Base-by-base conservation (phyloP, 1,284 basidiomycete genomes). In the Albatrellus sp. region DNA sequence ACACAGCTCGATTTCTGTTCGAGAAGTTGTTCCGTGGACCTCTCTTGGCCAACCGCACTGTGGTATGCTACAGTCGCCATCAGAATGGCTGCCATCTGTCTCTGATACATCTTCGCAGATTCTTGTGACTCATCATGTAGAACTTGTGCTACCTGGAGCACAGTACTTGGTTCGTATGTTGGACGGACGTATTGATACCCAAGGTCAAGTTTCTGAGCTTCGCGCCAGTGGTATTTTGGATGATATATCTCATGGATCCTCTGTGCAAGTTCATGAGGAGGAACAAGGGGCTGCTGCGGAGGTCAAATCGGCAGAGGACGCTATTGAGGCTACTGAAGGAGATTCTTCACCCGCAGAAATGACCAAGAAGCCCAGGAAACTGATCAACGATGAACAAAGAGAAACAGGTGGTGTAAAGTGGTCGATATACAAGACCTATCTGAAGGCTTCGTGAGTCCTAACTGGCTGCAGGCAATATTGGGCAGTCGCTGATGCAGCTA, bases 391-490 rank as follows among this genome's bases (percentile, higher is more conserved):
- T 43, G 82, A 86, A 56, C 77, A 80, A 52, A 65, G 87, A 16
- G 78, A 83, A 36, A 68, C 71, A 1, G 87, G 87, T 2, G 73
- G 75, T 42, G 87, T 91, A 31, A 86, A 88, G 55, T 85, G 81
- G 80, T 57, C 61, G 2, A 80, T 89, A 37, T 91, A 91, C 58
- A 77, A 80, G 50, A 80, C 75, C 11, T 90, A 90, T 58, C 65
- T 91, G 47, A 69, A 73, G 53, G 80, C 79, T 36, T 80, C 78
- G 76, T 79, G 47, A 50, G 56, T 50, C 24, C n/a, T 35, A 35
- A 5, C 34, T 24, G 24, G 24, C 24, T 7, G 24, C 24, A 24
- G 10, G 17, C 29, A 44, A 20, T 16, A 30, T 46, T 17, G 28
- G 12, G 9, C 13, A 37, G 5, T 4, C 24, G n/a, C 17, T 45